Evolutionary conservation across 805 yeast genomes (phyloP), one percentile per base, ranked within the genome.

Genomic region (Lipomyces yamadae): DNA sequence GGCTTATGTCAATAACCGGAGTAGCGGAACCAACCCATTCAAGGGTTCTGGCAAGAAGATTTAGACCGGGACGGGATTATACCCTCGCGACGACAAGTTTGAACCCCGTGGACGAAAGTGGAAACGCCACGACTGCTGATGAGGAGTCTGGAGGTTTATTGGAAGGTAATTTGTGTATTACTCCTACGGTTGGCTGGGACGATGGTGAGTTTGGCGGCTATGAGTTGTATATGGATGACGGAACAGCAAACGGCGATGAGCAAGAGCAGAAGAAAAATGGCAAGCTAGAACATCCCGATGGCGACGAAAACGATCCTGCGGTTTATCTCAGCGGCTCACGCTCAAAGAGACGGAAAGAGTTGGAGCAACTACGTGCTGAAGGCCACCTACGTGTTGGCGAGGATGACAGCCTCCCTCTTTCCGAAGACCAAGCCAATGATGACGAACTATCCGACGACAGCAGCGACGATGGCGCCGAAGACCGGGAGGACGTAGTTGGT

Each of bases 11-110:
- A 2, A 76, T 93, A 2, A 89, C 97, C 0, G 84, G 86, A 15
- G 74, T 92, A 63, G 65, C 33, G 6, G 77, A 84, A 2, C 86
- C 89, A 7, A 79, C 86, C 2, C 83, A 88, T 59, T 90, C 89
- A 70, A 91, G 89, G 71, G 79, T 90, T 1, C 75, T 93, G 33
- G 84, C 91, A 6, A 84, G 99, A 74, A 82, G 98, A 70, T 95
- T 95, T 80, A 85, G 99, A 73, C 99, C 97, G 0, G 99, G 98
- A 2, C 88, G 86, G 35, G 99, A 95, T 77, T 95, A 91, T 78
- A 93, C 94, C 2, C 79, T 95, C 56, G 99, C 99, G 0, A 91
- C 98, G 0, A 79, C 85, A 1, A 56, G 65, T 13, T 52, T 50
- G 61, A 79, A 60, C 80, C 80, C 30, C 61, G 63, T 65, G 24